Evolutionary conservation across 2,329 filamentous ascomycete species (phyloP), one percentile per base, ranked within the genome.

Genomic region (Colletotrichum lentis): DNA sequence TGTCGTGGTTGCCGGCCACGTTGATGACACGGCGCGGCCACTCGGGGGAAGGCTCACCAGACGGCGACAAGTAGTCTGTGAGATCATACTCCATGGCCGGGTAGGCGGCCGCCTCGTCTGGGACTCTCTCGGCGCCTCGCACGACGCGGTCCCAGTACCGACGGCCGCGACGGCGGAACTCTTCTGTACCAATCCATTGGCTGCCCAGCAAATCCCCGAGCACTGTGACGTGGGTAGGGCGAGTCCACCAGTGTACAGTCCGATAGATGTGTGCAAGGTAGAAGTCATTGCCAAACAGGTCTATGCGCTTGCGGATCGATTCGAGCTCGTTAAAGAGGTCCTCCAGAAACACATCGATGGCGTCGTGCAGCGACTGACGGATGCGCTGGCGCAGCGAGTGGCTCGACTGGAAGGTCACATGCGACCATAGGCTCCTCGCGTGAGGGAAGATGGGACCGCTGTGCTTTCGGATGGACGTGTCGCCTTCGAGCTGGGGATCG

Each of bases 181-280:
- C 96, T 37, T 85, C 86, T 76, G 97, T 90, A 58, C 86, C 86
- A 69, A 99, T 91, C 96, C 96, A 99, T 78, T 99, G 96, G 74
- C 94, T 97, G 11, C 96, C 96, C 11, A 99, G 82, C 67, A 99
- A 82, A 77, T 99, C 96, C 3, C 96, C 96, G 4, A 99, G 83
- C 0, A 98, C 94, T 0, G 91, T 89, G 22, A 96, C 88, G 77
- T 99, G 96, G 0, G 93, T 96, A 10, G 96, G 96, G 18, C 83
- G 81, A 0, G 91, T 87, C 90, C 92, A 96, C 93, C 94, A 97
- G 72, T 87, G 85, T 57, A 97, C 79, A 0, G 89, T 91, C 18
- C 93, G 87, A 79, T 96, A 97, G 67, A 97, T 94, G 77, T 99
- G 96, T 22, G 92, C 93, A 39, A 99, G 86, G 78, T 98, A 99